Base-by-base conservation (phyloP, 306 rosid genomes). In the Quercus bicolor region DNA sequence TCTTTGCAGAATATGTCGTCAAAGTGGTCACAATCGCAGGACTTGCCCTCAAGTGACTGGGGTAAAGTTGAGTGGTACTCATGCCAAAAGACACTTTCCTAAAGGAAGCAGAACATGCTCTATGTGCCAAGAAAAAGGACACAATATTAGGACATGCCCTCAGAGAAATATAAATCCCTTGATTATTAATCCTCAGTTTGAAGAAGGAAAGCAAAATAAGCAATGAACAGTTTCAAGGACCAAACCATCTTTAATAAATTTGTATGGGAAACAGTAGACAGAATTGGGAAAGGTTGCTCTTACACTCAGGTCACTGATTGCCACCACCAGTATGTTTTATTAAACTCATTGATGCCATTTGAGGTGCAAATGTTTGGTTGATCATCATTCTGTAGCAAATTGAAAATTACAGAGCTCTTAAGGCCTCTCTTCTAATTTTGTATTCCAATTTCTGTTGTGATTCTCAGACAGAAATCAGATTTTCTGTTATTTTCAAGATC, bases 121-220 rank as follows among this genome's bases (percentile, higher is more conserved):
- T 68, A 53, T 92, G 51, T 94, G 98, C 84, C 81, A 51, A 72
- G 78, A 82, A 28, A 80, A 64, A 20, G 97, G 97, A 64, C 98
- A 92, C 79, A 91, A 92, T 80, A 74, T 56, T 78, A 89, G 97
- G 88, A 92, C 95, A 80, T 94, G 98, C 72, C 90, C 93, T 23
- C 68, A 73, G 37, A 86, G 84, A 45, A 75, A 23, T 79, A 73
- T 53, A 48, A 56, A 76, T 75, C 70, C 79, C 56, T 79, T 72
- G 81, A 70, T n/a, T 51, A 75, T 74, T 77, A 62, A 1, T 80
- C 72, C 54, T 77, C 57, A 57, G n/a, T 75, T 54, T 18, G 64
- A 68, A 24, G 76, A 84, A 75, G 48, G 51, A 57, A 75, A 66
- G 37, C 2, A 40, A 40, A 40, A 8, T 40, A 40, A 40, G 45